Evolutionary conservation across 139 green algal species (phyloP).

Genomic region (Auxenochlorella protothecoides): DNA sequence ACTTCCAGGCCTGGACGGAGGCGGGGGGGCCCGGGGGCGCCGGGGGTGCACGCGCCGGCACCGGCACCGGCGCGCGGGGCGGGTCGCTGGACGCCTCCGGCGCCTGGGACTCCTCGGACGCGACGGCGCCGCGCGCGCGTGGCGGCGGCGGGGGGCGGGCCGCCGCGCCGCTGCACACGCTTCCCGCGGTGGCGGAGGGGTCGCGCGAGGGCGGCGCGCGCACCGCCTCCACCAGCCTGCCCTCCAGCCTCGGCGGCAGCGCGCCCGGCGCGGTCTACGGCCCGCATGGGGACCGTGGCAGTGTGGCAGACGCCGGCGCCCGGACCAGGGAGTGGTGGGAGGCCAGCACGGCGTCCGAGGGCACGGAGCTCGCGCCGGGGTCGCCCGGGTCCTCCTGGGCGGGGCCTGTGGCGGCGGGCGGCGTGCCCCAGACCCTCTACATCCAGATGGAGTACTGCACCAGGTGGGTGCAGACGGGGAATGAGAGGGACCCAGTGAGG

Average conservation of each 20-base stretch:
- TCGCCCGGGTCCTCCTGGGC: background rate
- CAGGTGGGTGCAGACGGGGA: conserved; percentile 1
- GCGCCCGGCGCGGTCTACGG: background rate
- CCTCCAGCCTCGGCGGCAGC: too few relatives aligned
- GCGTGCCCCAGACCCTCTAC: conserved; percentile 55
- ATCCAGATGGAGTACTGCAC: conserved; percentile 94
- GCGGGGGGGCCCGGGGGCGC: background rate
- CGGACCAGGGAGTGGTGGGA: background rate
- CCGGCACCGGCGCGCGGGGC: too few relatives aligned
- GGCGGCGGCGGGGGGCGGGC: too few relatives aligned
- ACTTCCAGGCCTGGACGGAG: conserved; percentile 65
- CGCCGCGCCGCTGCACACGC: background rate
- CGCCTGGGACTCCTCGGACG: background rate
- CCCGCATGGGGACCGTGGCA: too few relatives aligned
- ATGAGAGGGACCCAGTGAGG: too few relatives aligned
- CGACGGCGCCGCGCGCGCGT: too few relatives aligned
- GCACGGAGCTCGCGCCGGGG: background rate
- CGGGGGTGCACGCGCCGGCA: too few relatives aligned
- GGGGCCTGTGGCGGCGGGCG: background rate
- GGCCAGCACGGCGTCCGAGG: conserved; percentile 12
- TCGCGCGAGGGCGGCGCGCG: background rate
- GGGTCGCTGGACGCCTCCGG: too few relatives aligned
- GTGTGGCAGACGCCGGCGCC: too few relatives aligned
- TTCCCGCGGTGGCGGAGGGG: background rate
- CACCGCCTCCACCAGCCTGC: background rate